A percentile compares a stretch with the other conserved stretches of the same genome.
These are phyloP conservation scores for Ambrosia hybrid DNA, from an alignment of 140 eudicot species.

Conservation along the genomic window DNA sequence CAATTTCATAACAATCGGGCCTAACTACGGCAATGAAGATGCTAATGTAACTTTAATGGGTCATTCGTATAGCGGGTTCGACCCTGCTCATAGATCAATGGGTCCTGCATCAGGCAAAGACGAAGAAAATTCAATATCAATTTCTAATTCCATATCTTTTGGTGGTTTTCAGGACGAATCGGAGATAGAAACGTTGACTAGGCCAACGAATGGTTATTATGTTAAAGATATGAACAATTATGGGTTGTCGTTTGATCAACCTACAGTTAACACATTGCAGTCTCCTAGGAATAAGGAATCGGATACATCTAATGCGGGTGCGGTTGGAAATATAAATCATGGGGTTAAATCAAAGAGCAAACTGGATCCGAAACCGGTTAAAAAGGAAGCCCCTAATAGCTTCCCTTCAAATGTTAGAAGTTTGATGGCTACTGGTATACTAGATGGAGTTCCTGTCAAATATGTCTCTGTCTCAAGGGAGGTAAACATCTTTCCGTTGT, in stretches of 20 bases:
- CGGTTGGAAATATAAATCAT: conserved; percentile 29
- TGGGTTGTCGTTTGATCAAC: conserved; percentile 52
- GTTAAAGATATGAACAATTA: conserved; percentile 39
- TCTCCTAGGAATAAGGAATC: conserved; percentile 43
- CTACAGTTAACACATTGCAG: conserved; percentile 45
- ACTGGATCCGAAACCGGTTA: conserved; percentile 52
- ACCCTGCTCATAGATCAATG: conserved; percentile 34
- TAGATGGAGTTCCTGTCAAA: conserved; percentile 84
- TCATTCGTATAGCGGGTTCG: conserved; percentile 49
- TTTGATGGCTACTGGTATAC: conserved; percentile 82
- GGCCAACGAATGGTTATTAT: conserved; percentile 47
- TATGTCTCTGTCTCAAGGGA: conserved; percentile 68
- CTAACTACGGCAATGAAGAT: conserved; percentile 50
- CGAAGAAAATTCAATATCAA: conserved; percentile 40
- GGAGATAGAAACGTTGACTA: conserved; percentile 42
- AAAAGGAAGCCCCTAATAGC: conserved; percentile 81
- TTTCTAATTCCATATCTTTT: conserved; percentile 52
- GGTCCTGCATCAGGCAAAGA: conserved; percentile 39
- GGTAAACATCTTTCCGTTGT: conserved; percentile 35
- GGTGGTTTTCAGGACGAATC: conserved; percentile 62
- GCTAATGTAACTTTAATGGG: conserved; percentile 49
- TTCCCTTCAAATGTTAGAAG: conserved; percentile 88
- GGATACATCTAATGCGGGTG: conserved; percentile 38
- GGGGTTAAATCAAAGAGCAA: conserved; percentile 48
- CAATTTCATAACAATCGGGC: conserved; percentile 45